These are phyloP conservation scores for Entelexis sorbosivorans DNA, from an alignment of 1,139 yeast species.

Conservation along the genomic window DNA sequence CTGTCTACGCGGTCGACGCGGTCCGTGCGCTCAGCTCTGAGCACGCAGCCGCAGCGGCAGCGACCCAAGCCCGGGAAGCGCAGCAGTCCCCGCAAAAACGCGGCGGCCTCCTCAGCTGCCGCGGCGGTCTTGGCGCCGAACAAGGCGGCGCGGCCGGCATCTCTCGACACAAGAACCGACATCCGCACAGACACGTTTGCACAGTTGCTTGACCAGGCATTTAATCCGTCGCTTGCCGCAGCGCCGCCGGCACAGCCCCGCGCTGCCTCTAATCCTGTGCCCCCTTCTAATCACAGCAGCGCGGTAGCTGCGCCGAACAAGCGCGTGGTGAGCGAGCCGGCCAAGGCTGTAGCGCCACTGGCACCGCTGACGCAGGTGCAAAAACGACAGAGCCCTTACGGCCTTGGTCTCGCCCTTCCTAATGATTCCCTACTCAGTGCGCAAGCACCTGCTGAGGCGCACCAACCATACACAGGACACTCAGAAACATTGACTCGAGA, in stretches of 20 bases:
- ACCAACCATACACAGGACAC: not conserved
- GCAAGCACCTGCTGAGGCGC: not conserved
- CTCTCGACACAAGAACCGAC: not conserved
- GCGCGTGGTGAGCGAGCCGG: constrained; percentile 8
- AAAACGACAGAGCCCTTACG: not conserved
- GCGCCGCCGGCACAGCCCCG: not conserved
- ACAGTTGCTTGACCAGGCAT: constrained; percentile 23
- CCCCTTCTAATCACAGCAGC: not conserved
- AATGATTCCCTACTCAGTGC: not conserved
- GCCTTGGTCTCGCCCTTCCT: not conserved
- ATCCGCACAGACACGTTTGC: constrained; percentile 19
- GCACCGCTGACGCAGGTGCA: not conserved
- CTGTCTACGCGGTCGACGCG: constrained; percentile 8
- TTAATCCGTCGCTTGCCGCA: constrained; percentile 11
- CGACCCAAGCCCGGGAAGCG: not conserved
- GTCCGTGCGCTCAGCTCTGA: constrained; percentile 4
- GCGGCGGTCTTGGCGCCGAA: not conserved
- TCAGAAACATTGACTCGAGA: not conserved
- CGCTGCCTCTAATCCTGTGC: constrained; percentile 1
- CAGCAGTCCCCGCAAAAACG: not conserved
- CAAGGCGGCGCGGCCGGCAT: not conserved
- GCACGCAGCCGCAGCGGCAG: constrained; percentile 4
- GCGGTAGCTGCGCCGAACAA: not conserved
- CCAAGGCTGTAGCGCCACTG: not conserved
- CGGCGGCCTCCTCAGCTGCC: not conserved